Conservation (phyloP, 192 early-diverging fungal genomes). For the Entomortierella chlamydospora region DNA sequence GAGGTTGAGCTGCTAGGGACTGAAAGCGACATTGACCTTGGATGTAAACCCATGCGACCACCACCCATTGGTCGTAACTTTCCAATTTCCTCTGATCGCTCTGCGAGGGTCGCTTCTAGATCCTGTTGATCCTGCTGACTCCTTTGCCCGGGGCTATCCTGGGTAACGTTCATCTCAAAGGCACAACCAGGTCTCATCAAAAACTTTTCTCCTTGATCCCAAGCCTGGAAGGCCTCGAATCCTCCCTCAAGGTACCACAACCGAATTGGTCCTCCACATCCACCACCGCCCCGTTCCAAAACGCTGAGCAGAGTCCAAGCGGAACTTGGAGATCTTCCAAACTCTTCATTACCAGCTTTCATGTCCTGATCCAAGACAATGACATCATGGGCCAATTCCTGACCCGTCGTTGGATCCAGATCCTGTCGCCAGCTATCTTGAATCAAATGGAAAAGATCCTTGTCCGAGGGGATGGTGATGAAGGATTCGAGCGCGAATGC, state of each 20-base stretch:
- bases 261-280: constrained; percentile 23
- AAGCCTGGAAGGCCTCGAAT: constrained; percentile 59
- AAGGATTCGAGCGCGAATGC: constrained; percentile 66
- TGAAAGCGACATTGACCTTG: constrained; percentile 15
- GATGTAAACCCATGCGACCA: neutral
- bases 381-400: constrained; percentile 26
- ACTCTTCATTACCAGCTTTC: constrained; percentile 52
- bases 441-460: constrained; percentile 52
- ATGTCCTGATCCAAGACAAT: constrained; percentile 65
- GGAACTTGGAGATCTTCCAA: constrained; percentile 52
- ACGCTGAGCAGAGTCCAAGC: constrained; percentile 66
- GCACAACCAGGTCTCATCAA: constrained; percentile 24
- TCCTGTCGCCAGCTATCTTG: constrained; percentile 44
- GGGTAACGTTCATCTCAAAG: constrained; percentile 6
- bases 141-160: neutral
- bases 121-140: constrained; percentile 12
- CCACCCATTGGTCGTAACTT: no score
- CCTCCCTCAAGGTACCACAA: constrained; percentile 63
- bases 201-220: constrained; percentile 47
- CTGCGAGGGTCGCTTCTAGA: constrained; percentile 10
- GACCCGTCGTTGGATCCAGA: constrained; percentile 9
- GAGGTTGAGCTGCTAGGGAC: constrained; percentile 22
- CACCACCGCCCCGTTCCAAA: constrained; percentile 53
- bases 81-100: neutral
- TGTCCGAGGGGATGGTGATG: constrained; percentile 62